Evolutionary conservation across 2,329 filamentous ascomycete genomes (phyloP).

Genomic region (Cytospora schulzeri): DNA sequence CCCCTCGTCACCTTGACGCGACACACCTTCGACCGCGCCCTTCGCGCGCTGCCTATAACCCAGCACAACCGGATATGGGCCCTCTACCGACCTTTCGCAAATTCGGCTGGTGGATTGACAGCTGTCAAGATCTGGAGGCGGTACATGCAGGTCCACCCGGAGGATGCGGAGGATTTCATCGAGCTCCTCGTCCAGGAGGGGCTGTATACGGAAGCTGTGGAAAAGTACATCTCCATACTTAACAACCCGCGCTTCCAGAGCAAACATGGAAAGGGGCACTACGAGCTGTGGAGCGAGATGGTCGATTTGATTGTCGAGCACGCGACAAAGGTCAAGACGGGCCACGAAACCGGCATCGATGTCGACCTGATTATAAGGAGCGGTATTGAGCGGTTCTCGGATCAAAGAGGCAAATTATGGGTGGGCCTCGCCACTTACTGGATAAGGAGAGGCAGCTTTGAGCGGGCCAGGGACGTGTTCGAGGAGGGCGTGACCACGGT

Average conservation of each 20-base stretch:
- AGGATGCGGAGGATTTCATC: slow-evolving; percentile 94
- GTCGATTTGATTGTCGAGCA: slow-evolving; percentile 90
- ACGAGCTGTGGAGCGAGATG: slow-evolving; percentile 98
- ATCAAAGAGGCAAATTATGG: slow-evolving; percentile 95
- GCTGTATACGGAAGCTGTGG: slow-evolving; percentile 87
- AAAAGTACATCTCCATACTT: slow-evolving; percentile 87
- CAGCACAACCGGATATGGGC: slow-evolving; percentile 97
- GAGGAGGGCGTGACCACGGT: slow-evolving; percentile 97
- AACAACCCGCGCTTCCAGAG: slow-evolving; percentile 90
- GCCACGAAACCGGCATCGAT: slow-evolving; percentile 79
- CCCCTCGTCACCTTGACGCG: slow-evolving; percentile 87
- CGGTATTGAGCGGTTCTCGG: slow-evolving; percentile 85
- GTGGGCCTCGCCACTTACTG: slow-evolving; percentile 93
- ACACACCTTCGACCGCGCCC: slow-evolving; percentile 85
- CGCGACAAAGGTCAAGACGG: slow-evolving; percentile 81
- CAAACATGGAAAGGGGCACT: slow-evolving; percentile 91
- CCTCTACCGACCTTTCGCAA: slow-evolving; percentile 86
- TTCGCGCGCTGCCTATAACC: slow-evolving; percentile 88
- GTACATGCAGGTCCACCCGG: slow-evolving; percentile 96
- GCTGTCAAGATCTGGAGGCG: slow-evolving; percentile 91
- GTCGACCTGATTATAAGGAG: slow-evolving; percentile 92
- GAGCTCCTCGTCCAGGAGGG: slow-evolving; percentile 80
- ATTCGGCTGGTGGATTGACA: slow-evolving; percentile 85
- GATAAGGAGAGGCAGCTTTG: slow-evolving; percentile 91
- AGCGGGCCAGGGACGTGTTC: slow-evolving; percentile 88